Percentiles rank a stretch among this genome's conserved stretches.
These are phyloP conservation scores for Arthrobotrys musiformis DNA, from an alignment of 2,329 filamentous ascomycete species.

Conservation along the genomic window DNA sequence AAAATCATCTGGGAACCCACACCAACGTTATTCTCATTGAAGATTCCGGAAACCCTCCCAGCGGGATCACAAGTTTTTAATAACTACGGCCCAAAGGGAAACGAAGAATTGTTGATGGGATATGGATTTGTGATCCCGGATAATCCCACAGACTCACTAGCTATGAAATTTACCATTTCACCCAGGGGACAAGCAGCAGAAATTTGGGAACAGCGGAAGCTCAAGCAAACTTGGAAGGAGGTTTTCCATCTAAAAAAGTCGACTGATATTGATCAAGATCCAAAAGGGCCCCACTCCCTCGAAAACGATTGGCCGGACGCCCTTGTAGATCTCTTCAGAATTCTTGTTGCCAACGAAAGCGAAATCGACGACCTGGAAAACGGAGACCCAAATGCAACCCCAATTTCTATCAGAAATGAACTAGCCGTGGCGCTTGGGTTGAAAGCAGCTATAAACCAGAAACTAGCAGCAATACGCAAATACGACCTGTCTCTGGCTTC, in stretches of 20 bases:
- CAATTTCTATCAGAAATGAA: constrained; percentile 45
- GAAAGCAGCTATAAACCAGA: constrained; percentile 40
- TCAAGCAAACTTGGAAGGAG: constrained; percentile 29
- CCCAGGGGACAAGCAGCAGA: constrained; percentile 34
- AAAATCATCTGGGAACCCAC: constrained; percentile 66
- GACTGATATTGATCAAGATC: background rate
- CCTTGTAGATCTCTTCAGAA: constrained; percentile 41
- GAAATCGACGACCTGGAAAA: constrained; percentile 24
- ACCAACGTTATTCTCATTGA: constrained; percentile 23
- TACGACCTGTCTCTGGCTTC: background rate
- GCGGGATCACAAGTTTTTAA: constrained; percentile 66
- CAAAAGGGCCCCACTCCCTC: background rate
- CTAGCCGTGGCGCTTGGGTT: constrained; percentile 39
- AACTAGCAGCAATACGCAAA: constrained; percentile 21
- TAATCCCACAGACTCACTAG: constrained; percentile 64
- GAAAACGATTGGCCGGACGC: constrained; percentile 43
- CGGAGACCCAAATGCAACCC: constrained; percentile 3
- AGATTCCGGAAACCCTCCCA: background rate
- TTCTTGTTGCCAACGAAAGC: constrained; percentile 37
- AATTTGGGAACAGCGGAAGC: constrained; percentile 24
- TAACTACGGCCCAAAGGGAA: constrained; percentile 68
- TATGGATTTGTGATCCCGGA: constrained; percentile 67
- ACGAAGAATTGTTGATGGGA: constrained; percentile 67
- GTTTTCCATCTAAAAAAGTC: constrained; percentile 39
- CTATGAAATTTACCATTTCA: constrained; percentile 56